Conservation (phyloP, 176 grass and related monocot species). For the Carex cristatella region DNA sequence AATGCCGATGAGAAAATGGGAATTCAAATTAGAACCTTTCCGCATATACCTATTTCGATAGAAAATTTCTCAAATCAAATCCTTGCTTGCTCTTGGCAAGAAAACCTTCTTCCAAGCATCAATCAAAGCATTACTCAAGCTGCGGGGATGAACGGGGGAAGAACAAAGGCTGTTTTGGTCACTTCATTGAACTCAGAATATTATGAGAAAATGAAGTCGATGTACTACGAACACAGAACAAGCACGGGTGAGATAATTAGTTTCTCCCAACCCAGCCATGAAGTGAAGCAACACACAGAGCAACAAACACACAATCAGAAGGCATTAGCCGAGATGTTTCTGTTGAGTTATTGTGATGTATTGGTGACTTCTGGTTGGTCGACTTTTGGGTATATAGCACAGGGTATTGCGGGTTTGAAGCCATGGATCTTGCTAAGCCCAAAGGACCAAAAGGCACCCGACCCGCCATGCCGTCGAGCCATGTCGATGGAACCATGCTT, state of each 20-base stretch:
- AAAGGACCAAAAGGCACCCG: constrained; percentile 29
- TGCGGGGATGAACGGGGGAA: neutral
- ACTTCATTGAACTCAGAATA: constrained; percentile 59
- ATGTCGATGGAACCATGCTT: constrained; percentile 83
- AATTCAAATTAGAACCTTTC: constrained; percentile 56
- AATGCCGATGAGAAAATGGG: constrained; percentile 48
- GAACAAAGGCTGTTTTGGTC: constrained; percentile 37
- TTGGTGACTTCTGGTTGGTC: constrained; percentile 65
- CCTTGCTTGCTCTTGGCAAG: constrained; percentile 48
- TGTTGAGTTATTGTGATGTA: constrained; percentile 61
- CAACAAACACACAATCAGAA: constrained; percentile 62
- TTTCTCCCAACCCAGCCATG: constrained; percentile 57
- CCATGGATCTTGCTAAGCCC: constrained; percentile 60
- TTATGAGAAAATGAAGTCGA: constrained; percentile 40
- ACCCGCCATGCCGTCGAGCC: constrained; percentile 34
- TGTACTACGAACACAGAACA: constrained; percentile 35
- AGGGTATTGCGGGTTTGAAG: constrained; percentile 45
- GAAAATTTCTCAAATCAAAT: constrained; percentile 52
- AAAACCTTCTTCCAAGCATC: constrained; percentile 43
- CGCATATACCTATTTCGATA: constrained; percentile 33
- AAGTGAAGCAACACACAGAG: constrained; percentile 45
- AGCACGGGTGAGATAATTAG: constrained; percentile 36
- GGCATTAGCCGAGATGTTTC: constrained; percentile 69
- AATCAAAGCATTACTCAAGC: constrained; percentile 14
- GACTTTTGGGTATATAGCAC: constrained; percentile 65